These are phyloP conservation scores for Colletotrichum eremochloae DNA, from an alignment of 2,329 filamentous ascomycete genomes.

Conservation along the genomic window DNA sequence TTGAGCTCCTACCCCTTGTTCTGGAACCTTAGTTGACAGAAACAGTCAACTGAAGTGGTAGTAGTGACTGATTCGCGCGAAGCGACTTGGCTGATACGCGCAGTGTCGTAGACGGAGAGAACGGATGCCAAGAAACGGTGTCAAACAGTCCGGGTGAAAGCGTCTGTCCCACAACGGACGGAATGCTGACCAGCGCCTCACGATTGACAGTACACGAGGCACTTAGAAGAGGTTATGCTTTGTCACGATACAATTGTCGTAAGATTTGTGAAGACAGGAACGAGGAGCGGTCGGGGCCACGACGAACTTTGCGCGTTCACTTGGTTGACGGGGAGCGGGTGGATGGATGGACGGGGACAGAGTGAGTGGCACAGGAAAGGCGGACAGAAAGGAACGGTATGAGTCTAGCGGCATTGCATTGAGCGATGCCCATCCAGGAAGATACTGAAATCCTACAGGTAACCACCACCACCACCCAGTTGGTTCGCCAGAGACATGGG, in stretches of 20 bases:
- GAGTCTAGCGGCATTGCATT: background rate
- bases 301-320: constrained; percentile 29
- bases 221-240: background rate
- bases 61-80: constrained; percentile 28
- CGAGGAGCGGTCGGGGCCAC: constrained; percentile 8
- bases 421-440: background rate
- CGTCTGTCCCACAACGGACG: constrained; percentile 7
- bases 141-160: constrained; percentile 28
- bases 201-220: background rate
- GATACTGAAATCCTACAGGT: background rate
- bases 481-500: constrained; percentile 23
- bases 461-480: constrained; percentile 4
- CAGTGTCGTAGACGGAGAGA: constrained; percentile 31
- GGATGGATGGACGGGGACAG: background rate
- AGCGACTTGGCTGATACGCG: constrained; percentile 39
- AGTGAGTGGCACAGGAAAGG: background rate
- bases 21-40: background rate
- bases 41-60: constrained; percentile 14
- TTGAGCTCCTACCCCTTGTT: constrained; percentile 32
- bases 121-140: constrained; percentile 34
- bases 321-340: background rate
- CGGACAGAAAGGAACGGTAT: background rate
- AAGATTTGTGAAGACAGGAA: constrained; percentile 15
- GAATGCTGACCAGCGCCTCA: constrained; percentile 5
- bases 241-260: constrained; percentile 14